phyloP scores from a whole-genome alignment of 805 yeast genomes.

The Dipodascus albidus region DNA sequence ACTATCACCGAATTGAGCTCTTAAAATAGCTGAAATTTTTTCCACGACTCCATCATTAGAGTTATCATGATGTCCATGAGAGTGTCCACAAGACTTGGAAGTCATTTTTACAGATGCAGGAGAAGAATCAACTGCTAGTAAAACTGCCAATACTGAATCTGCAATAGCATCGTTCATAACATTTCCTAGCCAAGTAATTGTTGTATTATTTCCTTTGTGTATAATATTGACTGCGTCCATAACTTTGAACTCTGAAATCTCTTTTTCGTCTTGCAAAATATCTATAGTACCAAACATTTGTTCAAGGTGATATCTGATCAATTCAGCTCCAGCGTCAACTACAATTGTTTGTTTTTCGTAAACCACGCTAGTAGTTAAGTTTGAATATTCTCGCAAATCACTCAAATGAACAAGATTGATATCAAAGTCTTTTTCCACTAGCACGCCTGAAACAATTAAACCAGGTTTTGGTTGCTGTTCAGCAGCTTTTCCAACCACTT shows the following conservation, averaged over 20 bases:
- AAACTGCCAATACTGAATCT: conserved; percentile 81
- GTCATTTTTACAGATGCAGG: conserved; percentile 91
- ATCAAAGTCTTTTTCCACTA: conserved; percentile 87
- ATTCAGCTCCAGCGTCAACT: conserved; percentile 69
- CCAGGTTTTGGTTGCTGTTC: conserved; percentile 37
- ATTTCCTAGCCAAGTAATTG: conserved; percentile 86
- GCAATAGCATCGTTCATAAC: conserved; percentile 87
- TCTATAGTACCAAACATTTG: conserved; percentile 91
- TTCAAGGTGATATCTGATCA: conserved; percentile 78
- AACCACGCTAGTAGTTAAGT: conserved; percentile 72
- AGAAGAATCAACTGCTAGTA: conserved; percentile 84
- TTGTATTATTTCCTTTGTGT: conserved; percentile 38
- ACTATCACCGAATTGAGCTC: conserved; percentile 83
- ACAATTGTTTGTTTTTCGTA: conserved; percentile 70
- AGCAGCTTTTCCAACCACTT: conserved; percentile 51
- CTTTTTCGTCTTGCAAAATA: conserved; percentile 41
- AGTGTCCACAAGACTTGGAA: conserved; percentile 44
- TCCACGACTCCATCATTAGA: conserved; percentile 24
- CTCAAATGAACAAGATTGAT: conserved; percentile 70
- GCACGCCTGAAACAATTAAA: conserved; percentile 58
- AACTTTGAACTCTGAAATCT: conserved; percentile 29
- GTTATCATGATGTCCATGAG: conserved; percentile 17
- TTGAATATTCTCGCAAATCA: conserved; percentile 83
- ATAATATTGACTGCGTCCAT: conserved; percentile 53
- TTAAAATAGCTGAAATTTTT: conserved; percentile 50